Percentiles rank a stretch among this genome's conserved stretches.
These are phyloP conservation scores for Colletotrichum sp. DNA, from an alignment of 2,329 filamentous ascomycete species.

Conservation along the genomic window DNA sequence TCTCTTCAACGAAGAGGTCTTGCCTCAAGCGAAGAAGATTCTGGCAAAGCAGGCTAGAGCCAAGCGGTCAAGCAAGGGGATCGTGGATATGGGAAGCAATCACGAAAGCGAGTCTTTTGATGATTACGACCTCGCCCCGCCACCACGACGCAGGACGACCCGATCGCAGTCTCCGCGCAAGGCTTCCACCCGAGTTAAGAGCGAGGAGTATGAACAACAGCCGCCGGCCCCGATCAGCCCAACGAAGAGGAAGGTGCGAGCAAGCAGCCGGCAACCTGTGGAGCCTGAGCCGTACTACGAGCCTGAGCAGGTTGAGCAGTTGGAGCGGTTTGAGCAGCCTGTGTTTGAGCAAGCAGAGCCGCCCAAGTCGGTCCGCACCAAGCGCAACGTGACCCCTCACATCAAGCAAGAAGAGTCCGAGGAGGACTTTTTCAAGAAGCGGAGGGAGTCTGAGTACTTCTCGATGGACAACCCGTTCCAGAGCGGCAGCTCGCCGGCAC, in stretches of 20 bases:
- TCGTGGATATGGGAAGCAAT: slow-evolving; percentile 70
- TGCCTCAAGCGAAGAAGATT: slow-evolving; percentile 79
- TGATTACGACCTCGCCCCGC: slow-evolving; percentile 60
- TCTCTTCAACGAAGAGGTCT: slow-evolving; percentile 79
- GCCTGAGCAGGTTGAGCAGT: slow-evolving; percentile 20
- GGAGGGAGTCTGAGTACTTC: slow-evolving; percentile 55
- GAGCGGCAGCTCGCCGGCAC: slow-evolving; percentile 74
- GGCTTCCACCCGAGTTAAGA: slow-evolving; percentile 55
- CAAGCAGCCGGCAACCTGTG: slow-evolving; percentile 58
- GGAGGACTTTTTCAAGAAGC: slow-evolving; percentile 42
- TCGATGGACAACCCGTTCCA: slow-evolving; percentile 95
- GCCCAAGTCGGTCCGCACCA: slow-evolving; percentile 48
- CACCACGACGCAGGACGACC: slow-evolving; percentile 51
- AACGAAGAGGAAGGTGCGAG: slow-evolving; percentile 59
- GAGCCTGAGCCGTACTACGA: slow-evolving; percentile 56
- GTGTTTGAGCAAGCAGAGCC: slow-evolving; percentile 33
- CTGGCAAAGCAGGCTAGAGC: slow-evolving; percentile 77
- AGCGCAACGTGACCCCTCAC: slow-evolving; percentile 54
- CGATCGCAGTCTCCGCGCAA: slow-evolving; percentile 63
- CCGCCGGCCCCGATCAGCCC: slow-evolving; percentile 42
- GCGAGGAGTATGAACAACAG: slow-evolving; percentile 52
- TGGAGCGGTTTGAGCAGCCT: slow-evolving; percentile 26
- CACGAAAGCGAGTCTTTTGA: slow-evolving; percentile 68
- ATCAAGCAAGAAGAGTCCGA: slow-evolving; percentile 59
- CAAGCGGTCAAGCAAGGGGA: slow-evolving; percentile 87